Evolutionary conservation across 768 basidiomycete genomes (phyloP).

Genomic region (Trametes sanguinea): DNA sequence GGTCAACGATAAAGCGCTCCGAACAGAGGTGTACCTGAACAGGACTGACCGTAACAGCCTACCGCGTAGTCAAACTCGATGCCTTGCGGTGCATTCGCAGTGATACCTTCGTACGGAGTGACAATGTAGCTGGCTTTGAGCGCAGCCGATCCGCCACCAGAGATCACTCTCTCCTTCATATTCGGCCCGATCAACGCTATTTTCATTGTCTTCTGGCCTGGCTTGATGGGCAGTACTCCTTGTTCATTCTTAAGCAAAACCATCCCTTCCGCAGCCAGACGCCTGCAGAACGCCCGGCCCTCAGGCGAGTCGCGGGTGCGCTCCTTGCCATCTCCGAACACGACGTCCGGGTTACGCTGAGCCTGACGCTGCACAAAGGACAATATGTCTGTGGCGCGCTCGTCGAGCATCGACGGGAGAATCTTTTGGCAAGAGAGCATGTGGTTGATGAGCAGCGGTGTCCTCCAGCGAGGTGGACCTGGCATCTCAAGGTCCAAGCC

Average conservation of each 20-base stretch:
- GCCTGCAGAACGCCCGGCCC: constrained; percentile 52
- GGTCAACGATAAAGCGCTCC: neutral
- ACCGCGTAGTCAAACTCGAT: constrained; percentile 56
- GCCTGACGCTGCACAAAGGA: constrained; percentile 61
- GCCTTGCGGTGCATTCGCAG: constrained; percentile 47
- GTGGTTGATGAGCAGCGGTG: constrained; percentile 39
- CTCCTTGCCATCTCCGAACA: constrained; percentile 63
- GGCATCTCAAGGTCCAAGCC: constrained; percentile 53
- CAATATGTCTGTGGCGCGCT: constrained; percentile 52
- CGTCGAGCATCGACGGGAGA: constrained; percentile 46
- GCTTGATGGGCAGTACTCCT: constrained; percentile 54
- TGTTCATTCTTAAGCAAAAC: constrained; percentile 67
- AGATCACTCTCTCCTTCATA: constrained; percentile 63
- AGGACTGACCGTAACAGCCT: constrained; percentile 60
- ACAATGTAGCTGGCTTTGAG: constrained; percentile 67
- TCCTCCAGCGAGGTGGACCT: constrained; percentile 45
- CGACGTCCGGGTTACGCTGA: constrained; percentile 54
- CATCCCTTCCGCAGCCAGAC: constrained; percentile 60
- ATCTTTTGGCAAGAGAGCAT: constrained; percentile 54
- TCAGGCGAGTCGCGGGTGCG: constrained; percentile 56
- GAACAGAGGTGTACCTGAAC: neutral
- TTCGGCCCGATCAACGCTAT: constrained; percentile 73
- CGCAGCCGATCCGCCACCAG: constrained; percentile 74
- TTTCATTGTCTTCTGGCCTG: constrained; percentile 39
- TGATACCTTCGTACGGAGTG: constrained; percentile 64